Conservation (phyloP, 139 green algal species). For the Chlorella ohadii region DNA sequence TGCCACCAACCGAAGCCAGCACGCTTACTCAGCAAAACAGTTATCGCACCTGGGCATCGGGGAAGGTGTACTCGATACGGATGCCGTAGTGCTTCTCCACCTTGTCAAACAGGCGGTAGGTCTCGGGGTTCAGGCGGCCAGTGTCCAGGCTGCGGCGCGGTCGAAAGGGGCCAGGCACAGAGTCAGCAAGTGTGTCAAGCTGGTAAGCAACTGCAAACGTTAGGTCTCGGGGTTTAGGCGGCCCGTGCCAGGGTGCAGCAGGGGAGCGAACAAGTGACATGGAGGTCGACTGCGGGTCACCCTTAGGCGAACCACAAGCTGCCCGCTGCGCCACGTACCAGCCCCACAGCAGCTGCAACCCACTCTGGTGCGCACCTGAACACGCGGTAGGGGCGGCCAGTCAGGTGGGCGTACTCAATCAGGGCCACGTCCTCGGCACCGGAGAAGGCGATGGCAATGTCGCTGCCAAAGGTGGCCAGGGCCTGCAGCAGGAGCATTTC, state of each 20-base stretch:
- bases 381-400: slow-evolving; percentile 92
- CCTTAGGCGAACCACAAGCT: too few species aligned
- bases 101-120: slow-evolving; percentile 92
- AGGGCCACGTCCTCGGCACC: slow-evolving; percentile 98
- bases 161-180: too few species aligned
- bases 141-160: slow-evolving; percentile 98
- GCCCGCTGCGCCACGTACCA: too few species aligned
- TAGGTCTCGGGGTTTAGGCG: slow-evolving; percentile 98
- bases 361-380: slow-evolving; percentile 86
- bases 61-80: slow-evolving; percentile 99
- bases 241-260: slow-evolving; percentile 88
- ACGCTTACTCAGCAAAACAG: too few species aligned
- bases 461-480: slow-evolving; percentile 85
- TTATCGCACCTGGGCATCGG: slow-evolving; percentile 82
- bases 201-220: too few species aligned
- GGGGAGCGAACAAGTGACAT: too few species aligned
- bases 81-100: slow-evolving; percentile 99
- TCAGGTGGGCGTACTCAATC: slow-evolving; percentile 98
- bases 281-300: too few species aligned
- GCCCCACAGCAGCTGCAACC: too few species aligned
- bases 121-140: slow-evolving; percentile 97
- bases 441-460: slow-evolving; percentile 95
- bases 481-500: slow-evolving; percentile 76
- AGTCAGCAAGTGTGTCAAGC: too few species aligned
- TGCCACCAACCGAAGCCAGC: too few species aligned